Evolutionary conservation across 495 filamentous ascomycete genomes (phyloP), one percentile per base, ranked within the genome.

Genomic region (Lasiosphaeria hispida): DNA sequence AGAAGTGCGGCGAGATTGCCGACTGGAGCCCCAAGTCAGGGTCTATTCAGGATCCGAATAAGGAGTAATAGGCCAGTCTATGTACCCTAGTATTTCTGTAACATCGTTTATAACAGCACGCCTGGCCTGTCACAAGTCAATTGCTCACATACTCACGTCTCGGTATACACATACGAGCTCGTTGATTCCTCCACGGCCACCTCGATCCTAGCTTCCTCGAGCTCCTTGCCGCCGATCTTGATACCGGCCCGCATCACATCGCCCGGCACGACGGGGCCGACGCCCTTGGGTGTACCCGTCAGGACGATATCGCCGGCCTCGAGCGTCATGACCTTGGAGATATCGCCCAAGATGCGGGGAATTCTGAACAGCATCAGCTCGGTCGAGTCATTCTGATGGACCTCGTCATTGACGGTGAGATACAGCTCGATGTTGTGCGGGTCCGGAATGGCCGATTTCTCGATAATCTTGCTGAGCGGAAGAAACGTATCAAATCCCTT

Each of bases 401-500:
- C 63, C 64, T 89, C 74, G 51, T 82, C 77, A 72, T 94, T 92
- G 54, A 97, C 90, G 17, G 75, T 84, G 37, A 98, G 80, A 62
- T 88, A 90, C 43, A 98, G 78, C 72, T 93, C 87, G 40, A 88
- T 87, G 58, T 91, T 83, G 67, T 97, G 91, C 36, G 94, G 94
- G 77, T 97, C 85, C 11, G 88, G 86, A 60, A 97, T 88, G 54
- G 74, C 75, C 15, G 83, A 77, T 75, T 92, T 94, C 41, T 82
- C 72, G 59, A 98, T 96, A 54, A 86, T 79, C 40, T 87, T 75
- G 60, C 83, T 87, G 58, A 98, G 80, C 45, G 94, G 94, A 9
- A 92, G 80, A 79, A 98, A 98, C 17, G 94, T 97, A 67, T 97
- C 95, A 71, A 96, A 97, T 39, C 95, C 95, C 76, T 98, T 98